A percentile compares a stretch with the other conserved stretches of the same genome.
These are phyloP conservation scores for Aciculosporium take DNA, from an alignment of 2,329 filamentous ascomycete species.

Conservation along the genomic window DNA sequence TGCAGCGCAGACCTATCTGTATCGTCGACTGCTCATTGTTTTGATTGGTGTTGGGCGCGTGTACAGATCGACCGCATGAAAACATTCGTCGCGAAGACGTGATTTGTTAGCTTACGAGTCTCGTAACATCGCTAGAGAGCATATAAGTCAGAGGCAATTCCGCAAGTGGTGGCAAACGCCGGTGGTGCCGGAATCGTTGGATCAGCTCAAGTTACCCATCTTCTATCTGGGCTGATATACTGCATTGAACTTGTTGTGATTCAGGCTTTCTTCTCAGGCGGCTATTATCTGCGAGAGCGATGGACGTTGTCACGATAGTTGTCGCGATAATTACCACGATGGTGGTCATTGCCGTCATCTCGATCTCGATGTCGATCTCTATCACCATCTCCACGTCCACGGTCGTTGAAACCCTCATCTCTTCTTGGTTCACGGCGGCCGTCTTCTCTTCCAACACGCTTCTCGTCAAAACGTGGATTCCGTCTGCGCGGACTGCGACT, in stretches of 20 bases:
- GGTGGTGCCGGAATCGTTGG: not conserved
- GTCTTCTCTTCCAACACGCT: slow-evolving; percentile 13
- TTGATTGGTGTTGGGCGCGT: not conserved
- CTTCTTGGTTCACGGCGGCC: slow-evolving; percentile 13
- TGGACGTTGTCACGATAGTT: slow-evolving; percentile 8
- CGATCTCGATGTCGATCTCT: slow-evolving; percentile 6
- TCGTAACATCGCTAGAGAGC: not conserved
- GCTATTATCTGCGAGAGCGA: slow-evolving; percentile 7
- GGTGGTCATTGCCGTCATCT: slow-evolving; percentile 1
- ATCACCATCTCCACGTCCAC: slow-evolving; percentile 1
- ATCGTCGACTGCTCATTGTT: not conserved
- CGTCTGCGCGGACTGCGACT: slow-evolving; percentile 26
- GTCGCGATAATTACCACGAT: slow-evolving; percentile 6
- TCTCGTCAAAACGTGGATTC: slow-evolving; percentile 12
- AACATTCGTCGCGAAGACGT: not conserved
- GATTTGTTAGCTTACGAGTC: not conserved
- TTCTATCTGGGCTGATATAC: not conserved
- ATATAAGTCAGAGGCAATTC: not conserved
- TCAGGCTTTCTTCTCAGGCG: not conserved
- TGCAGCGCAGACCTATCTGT: not conserved
- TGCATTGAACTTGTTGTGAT: too few species aligned
- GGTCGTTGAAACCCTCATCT: slow-evolving; percentile 8
- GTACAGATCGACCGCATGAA: not conserved
- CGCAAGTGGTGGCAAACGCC: not conserved
- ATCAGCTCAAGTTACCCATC: not conserved